Evolutionary conservation across 352 stramenopile genomes (phyloP).

Genomic region (Blastocystis sp.): DNA sequence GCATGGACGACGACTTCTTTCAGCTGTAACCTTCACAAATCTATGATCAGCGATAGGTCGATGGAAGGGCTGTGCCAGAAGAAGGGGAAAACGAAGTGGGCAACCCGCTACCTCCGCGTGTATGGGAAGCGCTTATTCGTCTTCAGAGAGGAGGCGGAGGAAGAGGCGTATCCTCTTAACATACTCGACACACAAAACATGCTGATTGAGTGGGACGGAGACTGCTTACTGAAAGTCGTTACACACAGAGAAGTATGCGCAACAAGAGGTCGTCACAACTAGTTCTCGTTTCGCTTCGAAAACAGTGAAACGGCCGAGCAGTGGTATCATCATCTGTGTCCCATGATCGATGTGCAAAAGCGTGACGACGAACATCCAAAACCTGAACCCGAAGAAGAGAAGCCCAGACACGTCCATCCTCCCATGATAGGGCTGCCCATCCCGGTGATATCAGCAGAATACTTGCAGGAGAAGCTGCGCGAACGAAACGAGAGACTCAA

Average conservation of each 20-base stretch:
- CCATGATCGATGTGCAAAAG: not conserved
- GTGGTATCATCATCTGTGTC: slow-evolving; percentile 35
- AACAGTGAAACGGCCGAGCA: not conserved
- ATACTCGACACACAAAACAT: slow-evolving; percentile 11
- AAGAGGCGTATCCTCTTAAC: slow-evolving; percentile 20
- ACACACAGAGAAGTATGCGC: slow-evolving; percentile 16
- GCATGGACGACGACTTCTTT: slow-evolving; percentile 14
- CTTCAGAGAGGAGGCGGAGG: not conserved
- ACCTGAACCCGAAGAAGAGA: too few species aligned
- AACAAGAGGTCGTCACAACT: not conserved
- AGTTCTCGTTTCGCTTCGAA: slow-evolving; percentile 40
- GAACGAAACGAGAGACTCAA: slow-evolving; percentile 14
- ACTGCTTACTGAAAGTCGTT: not conserved
- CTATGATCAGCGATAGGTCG: not conserved
- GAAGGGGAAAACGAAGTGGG: slow-evolving; percentile 43
- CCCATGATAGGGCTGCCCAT: too few species aligned
- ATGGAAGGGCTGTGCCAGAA: slow-evolving; percentile 23
- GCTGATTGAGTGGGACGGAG: not conserved
- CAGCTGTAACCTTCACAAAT: not conserved
- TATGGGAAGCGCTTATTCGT: slow-evolving; percentile 56
- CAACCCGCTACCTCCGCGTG: slow-evolving; percentile 8
- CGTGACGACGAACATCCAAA: not conserved
- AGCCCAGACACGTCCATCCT: too few species aligned
- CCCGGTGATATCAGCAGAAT: slow-evolving; percentile 1
- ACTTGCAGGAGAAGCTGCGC: slow-evolving; percentile 31